Evolutionary conservation across 345 rosid species (phyloP).

Genomic region (Pistacia atlantica): DNA sequence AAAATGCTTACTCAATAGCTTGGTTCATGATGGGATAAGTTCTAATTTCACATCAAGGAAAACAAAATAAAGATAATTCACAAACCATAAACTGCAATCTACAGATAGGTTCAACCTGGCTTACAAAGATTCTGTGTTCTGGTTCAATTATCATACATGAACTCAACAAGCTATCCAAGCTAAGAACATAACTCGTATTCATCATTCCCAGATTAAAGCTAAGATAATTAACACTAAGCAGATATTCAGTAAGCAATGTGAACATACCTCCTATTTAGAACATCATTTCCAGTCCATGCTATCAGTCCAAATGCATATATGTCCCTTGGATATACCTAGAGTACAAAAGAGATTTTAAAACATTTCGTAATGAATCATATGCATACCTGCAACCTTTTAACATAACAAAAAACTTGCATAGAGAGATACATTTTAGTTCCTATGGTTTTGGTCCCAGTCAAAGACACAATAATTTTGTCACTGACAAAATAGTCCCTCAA

Average conservation of each 20-base stretch:
- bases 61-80: neutral
- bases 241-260: neutral
- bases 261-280: slow-evolving; percentile 78
- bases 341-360: neutral
- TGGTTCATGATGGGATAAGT: neutral
- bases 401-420: neutral
- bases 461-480: too few relatives aligned
- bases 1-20: neutral
- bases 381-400: neutral
- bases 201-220: neutral
- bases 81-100: neutral
- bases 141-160: neutral
- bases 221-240: neutral
- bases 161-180: neutral
- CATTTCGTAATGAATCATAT: neutral
- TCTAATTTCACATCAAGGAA: slow-evolving; percentile 2
- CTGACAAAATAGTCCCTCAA: too few relatives aligned
- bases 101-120: neutral
- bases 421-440: too few relatives aligned
- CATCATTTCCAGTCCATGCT: slow-evolving; percentile 98
- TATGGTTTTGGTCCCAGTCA: too few relatives aligned
- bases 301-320: slow-evolving; percentile 87
- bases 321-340: slow-evolving; percentile 86
- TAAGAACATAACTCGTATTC: neutral
- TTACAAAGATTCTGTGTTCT: neutral